Conservation (phyloP, 768 basidiomycete genomes). For the Suillus placidus region DNA sequence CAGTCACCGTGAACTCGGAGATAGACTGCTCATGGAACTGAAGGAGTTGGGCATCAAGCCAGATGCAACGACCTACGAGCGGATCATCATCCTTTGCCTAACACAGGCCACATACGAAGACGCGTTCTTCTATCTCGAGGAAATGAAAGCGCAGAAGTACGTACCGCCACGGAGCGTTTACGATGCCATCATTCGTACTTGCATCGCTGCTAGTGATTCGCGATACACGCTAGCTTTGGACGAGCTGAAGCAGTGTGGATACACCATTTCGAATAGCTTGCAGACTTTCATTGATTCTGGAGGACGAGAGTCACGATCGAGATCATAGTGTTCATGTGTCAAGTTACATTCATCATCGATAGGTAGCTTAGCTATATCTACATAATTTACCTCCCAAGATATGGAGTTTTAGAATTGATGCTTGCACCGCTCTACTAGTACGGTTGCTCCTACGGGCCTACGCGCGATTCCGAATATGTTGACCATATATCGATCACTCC, state of each 20-base stretch:
- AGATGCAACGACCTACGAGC: slow-evolving; percentile 63
- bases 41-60: slow-evolving; percentile 56
- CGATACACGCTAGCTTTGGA: slow-evolving; percentile 66
- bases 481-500: neutral
- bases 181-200: slow-evolving; percentile 59
- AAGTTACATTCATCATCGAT: neutral
- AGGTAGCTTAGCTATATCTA: slow-evolving; percentile 1
- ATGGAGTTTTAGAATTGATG: neutral
- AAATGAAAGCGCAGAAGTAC: slow-evolving; percentile 72
- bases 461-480: neutral
- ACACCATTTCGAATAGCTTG: slow-evolving; percentile 39
- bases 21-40: slow-evolving; percentile 69
- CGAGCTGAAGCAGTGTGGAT: slow-evolving; percentile 71
- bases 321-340: neutral
- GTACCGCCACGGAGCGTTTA: slow-evolving; percentile 61
- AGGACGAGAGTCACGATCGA: slow-evolving; percentile 13
- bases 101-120: slow-evolving; percentile 78
- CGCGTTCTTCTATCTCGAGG: slow-evolving; percentile 86
- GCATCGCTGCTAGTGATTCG: slow-evolving; percentile 55
- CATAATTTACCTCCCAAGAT: neutral
- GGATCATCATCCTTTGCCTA: slow-evolving; percentile 69
- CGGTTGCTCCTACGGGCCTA: neutral
- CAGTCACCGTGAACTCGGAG: slow-evolving; percentile 66
- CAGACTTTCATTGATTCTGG: slow-evolving; percentile 36
- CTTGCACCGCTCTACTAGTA: neutral